Percentiles rank a stretch among this genome's conserved stretches.
These are phyloP conservation scores for Cucumis cinereus DNA, from an alignment of 306 rosid species.

Conservation along the genomic window DNA sequence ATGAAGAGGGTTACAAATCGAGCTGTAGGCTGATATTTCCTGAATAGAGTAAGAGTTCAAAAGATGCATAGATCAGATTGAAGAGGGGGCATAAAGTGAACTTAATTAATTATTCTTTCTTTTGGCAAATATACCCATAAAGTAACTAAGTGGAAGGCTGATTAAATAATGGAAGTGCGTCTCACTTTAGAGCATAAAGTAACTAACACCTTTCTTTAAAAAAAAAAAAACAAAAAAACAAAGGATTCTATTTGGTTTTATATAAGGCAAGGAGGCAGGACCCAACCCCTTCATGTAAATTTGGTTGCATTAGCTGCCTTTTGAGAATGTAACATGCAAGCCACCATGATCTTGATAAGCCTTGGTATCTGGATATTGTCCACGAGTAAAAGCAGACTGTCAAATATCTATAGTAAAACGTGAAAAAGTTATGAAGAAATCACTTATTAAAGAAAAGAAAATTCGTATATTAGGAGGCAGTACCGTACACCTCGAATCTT, in stretches of 20 bases:
- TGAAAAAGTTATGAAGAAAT: neutral
- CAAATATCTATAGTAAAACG: conserved; percentile 43
- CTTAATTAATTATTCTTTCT: neutral
- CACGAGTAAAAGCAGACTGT: conserved; percentile 45
- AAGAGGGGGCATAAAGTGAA: neutral
- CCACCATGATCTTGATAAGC: neutral
- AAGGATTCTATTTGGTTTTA: neutral
- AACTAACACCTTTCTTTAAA: neutral
- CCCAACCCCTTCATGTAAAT: conserved; percentile 23
- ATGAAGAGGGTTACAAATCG: neutral
- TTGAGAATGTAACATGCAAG: conserved; percentile 26
- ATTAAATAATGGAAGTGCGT: no score
- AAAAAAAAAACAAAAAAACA: no score
- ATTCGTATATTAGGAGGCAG: conserved; percentile 4
- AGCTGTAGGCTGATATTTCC: neutral
- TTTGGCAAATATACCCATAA: no score
- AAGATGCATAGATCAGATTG: neutral
- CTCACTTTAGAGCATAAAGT: neutral
- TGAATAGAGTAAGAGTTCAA: neutral
- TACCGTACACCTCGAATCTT: conserved; percentile 41
- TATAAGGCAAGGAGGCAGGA: neutral
- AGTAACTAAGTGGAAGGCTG: no score
- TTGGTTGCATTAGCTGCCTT: conserved; percentile 52
- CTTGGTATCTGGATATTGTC: conserved; percentile 15
- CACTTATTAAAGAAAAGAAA: neutral